Evolutionary conservation across 257 asterid genomes (phyloP).

Genomic region (Anisodus tanguticus): DNA sequence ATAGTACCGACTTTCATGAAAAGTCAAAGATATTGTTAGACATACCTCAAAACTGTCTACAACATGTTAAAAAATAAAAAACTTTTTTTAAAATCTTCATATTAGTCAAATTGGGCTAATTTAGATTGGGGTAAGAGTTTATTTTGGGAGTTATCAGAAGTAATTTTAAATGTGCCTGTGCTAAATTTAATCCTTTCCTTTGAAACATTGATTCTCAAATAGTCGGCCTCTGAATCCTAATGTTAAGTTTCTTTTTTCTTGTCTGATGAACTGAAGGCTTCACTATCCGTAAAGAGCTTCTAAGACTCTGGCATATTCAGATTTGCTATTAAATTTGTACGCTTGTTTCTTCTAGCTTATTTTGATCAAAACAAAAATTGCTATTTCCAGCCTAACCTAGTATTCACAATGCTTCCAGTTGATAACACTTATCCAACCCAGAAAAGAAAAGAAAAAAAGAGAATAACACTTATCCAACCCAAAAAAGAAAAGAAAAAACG

Average conservation of each 20-base stretch:
- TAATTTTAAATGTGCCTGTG: neutral
- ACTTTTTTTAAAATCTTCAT: neutral
- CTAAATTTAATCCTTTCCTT: slow-evolving; percentile 21
- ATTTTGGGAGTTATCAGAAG: neutral
- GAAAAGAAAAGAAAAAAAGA: neutral
- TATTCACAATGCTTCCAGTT: slow-evolving; percentile 9
- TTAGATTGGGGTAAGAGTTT: slow-evolving; percentile 19
- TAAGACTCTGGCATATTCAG: slow-evolving; percentile 12
- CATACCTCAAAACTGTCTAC: neutral
- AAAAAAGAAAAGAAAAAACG: no score
- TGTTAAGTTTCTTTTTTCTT: neutral
- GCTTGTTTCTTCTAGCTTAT: slow-evolving; percentile 20
- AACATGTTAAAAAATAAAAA: neutral
- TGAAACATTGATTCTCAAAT: neutral
- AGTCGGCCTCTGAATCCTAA: neutral
- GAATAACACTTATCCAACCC: neutral
- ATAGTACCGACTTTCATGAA: neutral
- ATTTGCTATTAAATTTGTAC: neutral
- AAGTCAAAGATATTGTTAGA: slow-evolving; percentile 20
- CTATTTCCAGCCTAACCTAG: slow-evolving; percentile 17
- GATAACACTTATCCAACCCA: neutral
- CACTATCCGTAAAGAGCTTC: neutral
- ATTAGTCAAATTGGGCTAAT: slow-evolving; percentile 8
- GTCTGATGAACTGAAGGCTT: neutral
- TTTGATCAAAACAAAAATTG: neutral